phyloP scores from a whole-genome alignment of 257 asterid genomes.

The Nicotiana benthamiana region DNA sequence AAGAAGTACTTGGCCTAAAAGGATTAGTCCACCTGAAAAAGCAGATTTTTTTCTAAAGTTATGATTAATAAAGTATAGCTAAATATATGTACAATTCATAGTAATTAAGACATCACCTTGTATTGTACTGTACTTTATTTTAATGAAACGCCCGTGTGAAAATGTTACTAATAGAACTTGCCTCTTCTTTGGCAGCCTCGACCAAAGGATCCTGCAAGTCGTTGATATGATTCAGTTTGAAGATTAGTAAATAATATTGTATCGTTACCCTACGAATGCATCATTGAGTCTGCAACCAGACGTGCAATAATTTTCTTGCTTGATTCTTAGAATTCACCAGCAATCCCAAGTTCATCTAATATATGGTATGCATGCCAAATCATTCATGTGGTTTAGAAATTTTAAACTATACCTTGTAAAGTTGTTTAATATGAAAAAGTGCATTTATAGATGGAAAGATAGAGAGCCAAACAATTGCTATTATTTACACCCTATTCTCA shows the following conservation, averaged over 20 bases:
- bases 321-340: conserved; percentile 95
- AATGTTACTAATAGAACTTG: conserved; percentile 68
- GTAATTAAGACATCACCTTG: too few relatives aligned
- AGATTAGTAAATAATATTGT: not conserved
- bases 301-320: conserved; percentile 98
- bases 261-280: not conserved
- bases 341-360: conserved; percentile 85
- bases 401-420: not conserved
- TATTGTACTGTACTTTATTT: too few relatives aligned
- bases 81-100: too few relatives aligned
- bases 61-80: too few relatives aligned
- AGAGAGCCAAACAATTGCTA: not conserved
- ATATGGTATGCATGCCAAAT: conserved; percentile 69
- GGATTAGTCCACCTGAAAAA: too few relatives aligned
- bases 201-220: conserved; percentile 79
- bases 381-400: not conserved
- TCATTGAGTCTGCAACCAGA: not conserved
- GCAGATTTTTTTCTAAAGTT: too few relatives aligned
- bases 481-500: not conserved
- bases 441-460: not conserved
- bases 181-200: conserved; percentile 94
- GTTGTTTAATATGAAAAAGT: not conserved
- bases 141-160: too few relatives aligned
- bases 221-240: not conserved
- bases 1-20: too few relatives aligned